Percentiles rank a stretch among this genome's conserved stretches.
Conservation (phyloP, 2,329 filamentous ascomycete species). For the Exophiala alcalophila region DNA sequence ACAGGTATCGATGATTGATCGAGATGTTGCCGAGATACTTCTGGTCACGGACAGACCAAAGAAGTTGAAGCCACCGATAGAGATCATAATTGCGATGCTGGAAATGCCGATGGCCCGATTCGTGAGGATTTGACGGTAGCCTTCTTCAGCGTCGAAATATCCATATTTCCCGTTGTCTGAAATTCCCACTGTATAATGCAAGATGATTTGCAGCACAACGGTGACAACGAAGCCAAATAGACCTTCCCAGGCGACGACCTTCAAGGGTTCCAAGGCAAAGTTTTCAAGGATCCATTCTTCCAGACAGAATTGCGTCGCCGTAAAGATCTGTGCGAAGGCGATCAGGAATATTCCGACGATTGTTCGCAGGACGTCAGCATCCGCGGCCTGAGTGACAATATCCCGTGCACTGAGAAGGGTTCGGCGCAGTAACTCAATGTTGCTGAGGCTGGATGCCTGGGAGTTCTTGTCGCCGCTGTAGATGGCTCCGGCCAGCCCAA, state of each 20-base stretch:
- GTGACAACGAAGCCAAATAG: slow-evolving; percentile 85
- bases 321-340: slow-evolving; percentile 93
- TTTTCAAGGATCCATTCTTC: slow-evolving; percentile 89
- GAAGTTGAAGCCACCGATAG: slow-evolving; percentile 99
- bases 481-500: slow-evolving; percentile 83
- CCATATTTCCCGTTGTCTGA: slow-evolving; percentile 72
- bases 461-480: slow-evolving; percentile 54
- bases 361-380: slow-evolving; percentile 62
- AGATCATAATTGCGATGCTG: slow-evolving; percentile 91
- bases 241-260: slow-evolving; percentile 94
- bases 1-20: slow-evolving; percentile 96
- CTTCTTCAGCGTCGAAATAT: slow-evolving; percentile 87
- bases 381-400: slow-evolving; percentile 42
- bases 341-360: slow-evolving; percentile 85
- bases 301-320: slow-evolving; percentile 90
- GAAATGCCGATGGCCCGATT: slow-evolving; percentile 70
- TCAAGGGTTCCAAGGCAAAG: slow-evolving; percentile 77
- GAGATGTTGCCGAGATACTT: slow-evolving; percentile 82
- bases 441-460: slow-evolving; percentile 34
- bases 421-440: slow-evolving; percentile 32
- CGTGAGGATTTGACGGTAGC: slow-evolving; percentile 73
- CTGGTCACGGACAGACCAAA: slow-evolving; percentile 93
- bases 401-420: slow-evolving; percentile 38
- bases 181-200: slow-evolving; percentile 73
- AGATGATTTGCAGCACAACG: slow-evolving; percentile 69